Percentiles rank a stretch among this genome's conserved stretches.
Conservation (phyloP, 2,329 filamentous ascomycete genomes). For the Monosporascus ibericus region DNA sequence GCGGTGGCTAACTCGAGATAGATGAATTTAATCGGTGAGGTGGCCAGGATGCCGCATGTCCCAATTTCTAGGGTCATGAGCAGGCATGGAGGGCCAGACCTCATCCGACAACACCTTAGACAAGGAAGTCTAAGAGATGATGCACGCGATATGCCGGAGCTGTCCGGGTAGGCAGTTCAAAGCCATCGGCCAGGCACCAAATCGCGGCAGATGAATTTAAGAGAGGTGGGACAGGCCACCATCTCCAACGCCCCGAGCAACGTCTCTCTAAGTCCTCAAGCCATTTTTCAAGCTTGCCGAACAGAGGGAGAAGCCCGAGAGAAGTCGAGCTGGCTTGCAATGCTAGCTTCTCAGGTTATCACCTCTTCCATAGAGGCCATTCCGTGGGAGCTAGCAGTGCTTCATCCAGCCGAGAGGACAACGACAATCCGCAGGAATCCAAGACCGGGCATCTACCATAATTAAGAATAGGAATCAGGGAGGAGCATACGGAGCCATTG, state of each 20-base stretch:
- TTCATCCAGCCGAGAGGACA: constrained; percentile 71
- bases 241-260: constrained; percentile 70
- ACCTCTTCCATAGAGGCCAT: constrained; percentile 26
- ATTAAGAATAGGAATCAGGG: constrained; percentile 31
- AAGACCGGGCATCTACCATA: constrained; percentile 40
- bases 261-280: constrained; percentile 53
- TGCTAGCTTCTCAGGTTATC: constrained; percentile 23
- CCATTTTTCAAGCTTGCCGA: constrained; percentile 38
- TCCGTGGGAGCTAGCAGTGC: constrained; percentile 23
- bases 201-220: constrained; percentile 64
- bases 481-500: constrained; percentile 26
- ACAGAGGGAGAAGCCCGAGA: constrained; percentile 58
- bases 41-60: constrained; percentile 13
- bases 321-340: constrained; percentile 71
- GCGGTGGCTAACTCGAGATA: constrained; percentile 76
- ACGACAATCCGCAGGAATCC: constrained; percentile 66
- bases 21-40: constrained; percentile 76
- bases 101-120: constrained; percentile 75
- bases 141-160: constrained; percentile 39
- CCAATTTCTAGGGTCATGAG: constrained; percentile 10
- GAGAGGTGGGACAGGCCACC: constrained; percentile 65
- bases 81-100: constrained; percentile 26
- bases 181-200: constrained; percentile 22
- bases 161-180: constrained; percentile 20
- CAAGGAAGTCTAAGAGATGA: constrained; percentile 32